Base-by-base conservation (phyloP, 225 moss, liverwort and hornwort genomes). In the Ulota crispa region DNA sequence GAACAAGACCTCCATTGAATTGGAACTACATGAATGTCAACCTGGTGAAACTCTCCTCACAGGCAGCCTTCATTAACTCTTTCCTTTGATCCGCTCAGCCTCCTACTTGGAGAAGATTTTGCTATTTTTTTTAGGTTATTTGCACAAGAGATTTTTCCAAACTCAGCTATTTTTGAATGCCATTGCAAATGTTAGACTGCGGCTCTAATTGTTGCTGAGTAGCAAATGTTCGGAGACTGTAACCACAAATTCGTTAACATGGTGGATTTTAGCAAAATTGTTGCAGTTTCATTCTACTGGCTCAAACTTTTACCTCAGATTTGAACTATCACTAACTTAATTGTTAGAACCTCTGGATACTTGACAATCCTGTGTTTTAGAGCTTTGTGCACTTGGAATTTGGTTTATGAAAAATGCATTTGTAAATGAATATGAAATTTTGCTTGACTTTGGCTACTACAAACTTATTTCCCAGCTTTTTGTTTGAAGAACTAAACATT, bases 1-100 rank as follows among this genome's bases (percentile, higher is more conserved):
- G 91, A 75, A 56, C 42, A 3, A 39, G n/a, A 81, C 85, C 41
- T 63, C 83, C 24, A 87, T 91, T 3, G 91, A 91, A 21, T 64
- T 91, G 71, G 83, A 50, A 15, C 63, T 91, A 34, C 26, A 64
- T 64, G 83, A 82, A 21, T 91, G 91, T 43, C 28, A 69, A 3
- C 63, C 19, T 7, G 78, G 78, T 11, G 83, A 88, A 77, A 83
- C 80, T 31, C 63, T 82, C 0, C 28, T 88, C 8, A 71, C 76
- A 43, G 68, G 80, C 77, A 72, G 36, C 45, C 13, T 73, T 19
- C 37, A 11, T 3, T 69, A 23, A 31, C 14, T 12, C 14, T 2
- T 10, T 60, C 5, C 26, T 4, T 57, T 57, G 24, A 57, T 24
- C 19, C 41, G 4, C 12, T 41, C 23, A 21, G n/a, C 23, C 41